phyloP scores from a whole-genome alignment of 495 filamentous ascomycete genomes.

The Xanthoparmelia taractica region DNA sequence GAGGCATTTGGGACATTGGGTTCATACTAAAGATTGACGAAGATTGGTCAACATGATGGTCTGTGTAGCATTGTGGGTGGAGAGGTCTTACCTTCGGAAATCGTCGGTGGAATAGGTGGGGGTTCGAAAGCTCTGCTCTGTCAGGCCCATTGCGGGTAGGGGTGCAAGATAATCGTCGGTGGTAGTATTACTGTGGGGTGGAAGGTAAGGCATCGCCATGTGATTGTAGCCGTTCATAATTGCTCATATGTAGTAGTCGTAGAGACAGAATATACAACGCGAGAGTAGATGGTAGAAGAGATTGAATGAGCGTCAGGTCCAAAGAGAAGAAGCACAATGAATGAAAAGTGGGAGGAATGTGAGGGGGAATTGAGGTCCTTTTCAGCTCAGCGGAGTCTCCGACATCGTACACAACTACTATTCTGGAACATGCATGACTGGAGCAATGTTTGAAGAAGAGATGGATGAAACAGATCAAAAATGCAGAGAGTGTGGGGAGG shows the following conservation, averaged over 20 bases:
- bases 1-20: slow-evolving; percentile 9
- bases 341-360: not conserved
- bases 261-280: slow-evolving; percentile 10
- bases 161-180: slow-evolving; percentile 47
- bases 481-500: not conserved
- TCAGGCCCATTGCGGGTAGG: slow-evolving; percentile 47
- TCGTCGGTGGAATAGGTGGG: slow-evolving; percentile 11
- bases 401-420: slow-evolving; percentile 4
- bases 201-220: slow-evolving; percentile 53
- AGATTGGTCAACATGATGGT: not conserved
- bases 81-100: slow-evolving; percentile 12
- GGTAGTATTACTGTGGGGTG: slow-evolving; percentile 42
- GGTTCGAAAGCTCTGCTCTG: slow-evolving; percentile 39
- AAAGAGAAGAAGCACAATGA: not conserved
- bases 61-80: not conserved
- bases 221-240: slow-evolving; percentile 58
- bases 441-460: not conserved
- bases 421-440: slow-evolving; percentile 1
- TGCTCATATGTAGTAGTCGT: slow-evolving; percentile 1
- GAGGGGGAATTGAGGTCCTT: not conserved
- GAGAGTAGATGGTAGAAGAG: not conserved
- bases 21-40: not conserved
- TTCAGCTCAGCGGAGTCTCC: not conserved
- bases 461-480: slow-evolving; percentile 1
- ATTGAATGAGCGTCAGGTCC: not conserved